Conservation (phyloP, 1,284 basidiomycete species). For the Kalmanozyma brasiliensis region DNA sequence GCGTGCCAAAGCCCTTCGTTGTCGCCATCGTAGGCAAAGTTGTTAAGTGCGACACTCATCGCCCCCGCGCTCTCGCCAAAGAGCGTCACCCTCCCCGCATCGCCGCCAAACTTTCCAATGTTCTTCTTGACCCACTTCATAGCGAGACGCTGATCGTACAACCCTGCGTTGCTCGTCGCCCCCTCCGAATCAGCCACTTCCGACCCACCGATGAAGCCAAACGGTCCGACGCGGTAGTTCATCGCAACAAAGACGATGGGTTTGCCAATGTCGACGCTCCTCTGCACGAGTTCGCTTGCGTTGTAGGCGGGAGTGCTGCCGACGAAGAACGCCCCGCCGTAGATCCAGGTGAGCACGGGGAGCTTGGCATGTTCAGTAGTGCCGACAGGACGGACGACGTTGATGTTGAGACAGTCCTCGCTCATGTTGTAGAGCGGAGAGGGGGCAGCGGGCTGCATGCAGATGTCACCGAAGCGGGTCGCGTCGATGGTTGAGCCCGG, state of each 20-base stretch:
- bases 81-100: constrained; percentile 40
- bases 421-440: constrained; percentile 27
- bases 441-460: constrained; percentile 18
- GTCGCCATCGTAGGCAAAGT: constrained; percentile 40
- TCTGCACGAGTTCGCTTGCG: constrained; percentile 43
- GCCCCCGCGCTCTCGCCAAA: constrained; percentile 52
- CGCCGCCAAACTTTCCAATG: constrained; percentile 53
- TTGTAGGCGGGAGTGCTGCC: constrained; percentile 31
- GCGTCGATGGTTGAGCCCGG: constrained; percentile 31
- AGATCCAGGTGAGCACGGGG: constrained; percentile 47
- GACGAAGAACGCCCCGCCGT: constrained; percentile 40
- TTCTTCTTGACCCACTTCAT: constrained; percentile 51
- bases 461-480: constrained; percentile 31
- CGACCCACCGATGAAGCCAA: constrained; percentile 46
- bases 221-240: constrained; percentile 50
- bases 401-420: constrained; percentile 52
- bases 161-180: constrained; percentile 41
- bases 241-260: constrained; percentile 51
- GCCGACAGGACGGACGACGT: constrained; percentile 42
- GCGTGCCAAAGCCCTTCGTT: constrained; percentile 40
- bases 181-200: constrained; percentile 21
- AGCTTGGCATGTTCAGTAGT: constrained; percentile 21
- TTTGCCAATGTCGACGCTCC: constrained; percentile 31
- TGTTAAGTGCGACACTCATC: constrained; percentile 35
- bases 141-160: constrained; percentile 52